A percentile compares a stretch with the other conserved stretches of the same genome.
phyloP scores from a whole-genome alignment of 1,139 yeast species.

The Candida sp. region DNA sequence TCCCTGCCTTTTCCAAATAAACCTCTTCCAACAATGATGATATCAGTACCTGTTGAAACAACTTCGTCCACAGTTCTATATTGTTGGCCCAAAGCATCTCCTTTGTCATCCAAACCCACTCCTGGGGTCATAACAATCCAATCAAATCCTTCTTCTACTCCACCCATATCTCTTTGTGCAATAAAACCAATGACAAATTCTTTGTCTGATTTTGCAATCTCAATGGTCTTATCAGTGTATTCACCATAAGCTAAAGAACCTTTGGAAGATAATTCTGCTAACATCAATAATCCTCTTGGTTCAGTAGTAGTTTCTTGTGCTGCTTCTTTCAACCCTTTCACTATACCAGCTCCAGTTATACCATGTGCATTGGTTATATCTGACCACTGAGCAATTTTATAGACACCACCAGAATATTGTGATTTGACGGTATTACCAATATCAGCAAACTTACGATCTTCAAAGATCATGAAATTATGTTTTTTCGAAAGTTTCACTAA shows the following conservation, averaged over 20 bases:
- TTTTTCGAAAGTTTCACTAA: constrained; percentile 65
- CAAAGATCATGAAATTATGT: constrained; percentile 85
- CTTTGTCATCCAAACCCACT: constrained; percentile 95
- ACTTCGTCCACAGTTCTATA: constrained; percentile 91
- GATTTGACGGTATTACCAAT: constrained; percentile 98
- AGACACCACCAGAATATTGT: constrained; percentile 90
- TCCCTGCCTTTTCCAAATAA: constrained; percentile 95
- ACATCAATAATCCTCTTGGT: constrained; percentile 89
- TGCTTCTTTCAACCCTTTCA: constrained; percentile 81
- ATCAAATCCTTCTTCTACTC: constrained; percentile 79
- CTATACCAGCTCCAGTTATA: constrained; percentile 93
- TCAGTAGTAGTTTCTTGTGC: constrained; percentile 67
- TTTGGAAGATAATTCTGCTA: constrained; percentile 92
- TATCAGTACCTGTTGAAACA: constrained; percentile 78
- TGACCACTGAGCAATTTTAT: constrained; percentile 88
- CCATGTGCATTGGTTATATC: constrained; percentile 98
- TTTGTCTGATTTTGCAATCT: constrained; percentile 82
- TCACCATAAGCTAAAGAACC: constrained; percentile 94
- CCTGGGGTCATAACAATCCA: constrained; percentile 99
- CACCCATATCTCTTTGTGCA: constrained; percentile 89
- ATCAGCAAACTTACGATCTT: constrained; percentile 97
- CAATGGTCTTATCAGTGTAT: constrained; percentile 83
- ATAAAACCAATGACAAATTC: constrained; percentile 95
- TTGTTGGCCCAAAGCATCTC: constrained; percentile 97
- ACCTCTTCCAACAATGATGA: constrained; percentile 97